Percentiles rank a stretch among this genome's conserved stretches.
These are phyloP conservation scores for Coniochaeta ligniaria DNA, from an alignment of 2,329 filamentous ascomycete genomes.

Conservation along the genomic window DNA sequence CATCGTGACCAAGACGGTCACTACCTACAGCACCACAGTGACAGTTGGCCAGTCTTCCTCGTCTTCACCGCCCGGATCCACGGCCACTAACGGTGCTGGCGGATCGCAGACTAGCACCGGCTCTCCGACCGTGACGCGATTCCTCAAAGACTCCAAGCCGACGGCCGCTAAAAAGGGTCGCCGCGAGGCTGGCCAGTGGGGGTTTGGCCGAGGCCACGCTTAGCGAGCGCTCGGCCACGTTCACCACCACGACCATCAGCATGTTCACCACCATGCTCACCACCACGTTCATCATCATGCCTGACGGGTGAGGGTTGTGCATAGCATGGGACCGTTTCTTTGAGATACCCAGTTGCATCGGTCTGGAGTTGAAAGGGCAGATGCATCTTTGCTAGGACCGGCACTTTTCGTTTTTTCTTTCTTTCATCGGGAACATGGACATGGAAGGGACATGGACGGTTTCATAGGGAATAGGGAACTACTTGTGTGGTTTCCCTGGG, in stretches of 20 bases:
- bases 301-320: background rate
- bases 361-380: background rate
- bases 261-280: background rate
- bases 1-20: conserved; percentile 33
- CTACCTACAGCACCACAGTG: conserved; percentile 24
- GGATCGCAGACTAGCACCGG: background rate
- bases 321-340: background rate
- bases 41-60: conserved; percentile 8
- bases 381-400: background rate
- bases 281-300: background rate
- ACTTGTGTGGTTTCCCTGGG: background rate
- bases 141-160: background rate
- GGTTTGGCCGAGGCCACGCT: background rate
- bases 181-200: background rate
- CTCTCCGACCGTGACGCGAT: background rate
- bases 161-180: background rate
- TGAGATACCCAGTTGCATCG: background rate
- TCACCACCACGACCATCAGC: background rate
- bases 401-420: background rate
- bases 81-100: background rate
- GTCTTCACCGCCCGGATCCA: conserved; percentile 21
- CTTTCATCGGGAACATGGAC: too few species aligned
- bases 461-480: background rate
- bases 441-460: background rate
- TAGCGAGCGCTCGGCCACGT: background rate